Conservation (phyloP, 2,329 filamentous ascomycete species). For the Diaporthe aspalathi region DNA sequence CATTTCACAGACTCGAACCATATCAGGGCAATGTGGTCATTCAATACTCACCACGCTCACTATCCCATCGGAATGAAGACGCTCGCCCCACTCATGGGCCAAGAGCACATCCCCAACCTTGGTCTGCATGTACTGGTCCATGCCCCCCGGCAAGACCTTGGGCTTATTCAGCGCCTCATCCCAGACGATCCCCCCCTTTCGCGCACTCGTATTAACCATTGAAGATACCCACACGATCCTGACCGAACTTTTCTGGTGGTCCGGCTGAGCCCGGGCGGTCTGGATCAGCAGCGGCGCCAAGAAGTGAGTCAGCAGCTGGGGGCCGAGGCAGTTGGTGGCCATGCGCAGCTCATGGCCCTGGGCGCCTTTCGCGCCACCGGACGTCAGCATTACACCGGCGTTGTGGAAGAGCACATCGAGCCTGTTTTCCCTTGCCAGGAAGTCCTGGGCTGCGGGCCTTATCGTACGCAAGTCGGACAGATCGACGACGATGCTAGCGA, state of each 20-base stretch:
- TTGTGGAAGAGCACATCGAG: slow-evolving; percentile 31
- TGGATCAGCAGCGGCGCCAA: slow-evolving; percentile 9
- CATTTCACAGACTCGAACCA: neutral
- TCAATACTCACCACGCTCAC: slow-evolving; percentile 15
- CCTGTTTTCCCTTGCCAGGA: neutral
- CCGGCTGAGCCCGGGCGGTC: neutral
- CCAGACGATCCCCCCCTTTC: slow-evolving; percentile 16
- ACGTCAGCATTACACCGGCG: slow-evolving; percentile 26
- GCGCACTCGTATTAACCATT: neutral
- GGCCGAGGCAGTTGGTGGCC: slow-evolving; percentile 30
- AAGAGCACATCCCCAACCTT: slow-evolving; percentile 28
- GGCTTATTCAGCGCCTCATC: slow-evolving; percentile 6
- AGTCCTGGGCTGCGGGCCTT: neutral
- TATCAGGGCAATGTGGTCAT: too few relatives aligned
- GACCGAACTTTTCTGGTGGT: neutral
- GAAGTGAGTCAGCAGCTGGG: slow-evolving; percentile 10
- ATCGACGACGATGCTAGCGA: slow-evolving; percentile 15
- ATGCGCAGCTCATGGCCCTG: slow-evolving; percentile 29
- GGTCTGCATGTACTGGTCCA: slow-evolving; percentile 22
- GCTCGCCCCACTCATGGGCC: slow-evolving; percentile 15
- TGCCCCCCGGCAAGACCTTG: slow-evolving; percentile 4
- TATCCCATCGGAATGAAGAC: slow-evolving; percentile 11
- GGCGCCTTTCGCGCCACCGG: neutral
- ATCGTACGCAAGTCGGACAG: slow-evolving; percentile 18
- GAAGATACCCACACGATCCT: slow-evolving; percentile 27